These are phyloP conservation scores for Naganishia albida DNA, from an alignment of 1,284 basidiomycete genomes.

Conservation along the genomic window DNA sequence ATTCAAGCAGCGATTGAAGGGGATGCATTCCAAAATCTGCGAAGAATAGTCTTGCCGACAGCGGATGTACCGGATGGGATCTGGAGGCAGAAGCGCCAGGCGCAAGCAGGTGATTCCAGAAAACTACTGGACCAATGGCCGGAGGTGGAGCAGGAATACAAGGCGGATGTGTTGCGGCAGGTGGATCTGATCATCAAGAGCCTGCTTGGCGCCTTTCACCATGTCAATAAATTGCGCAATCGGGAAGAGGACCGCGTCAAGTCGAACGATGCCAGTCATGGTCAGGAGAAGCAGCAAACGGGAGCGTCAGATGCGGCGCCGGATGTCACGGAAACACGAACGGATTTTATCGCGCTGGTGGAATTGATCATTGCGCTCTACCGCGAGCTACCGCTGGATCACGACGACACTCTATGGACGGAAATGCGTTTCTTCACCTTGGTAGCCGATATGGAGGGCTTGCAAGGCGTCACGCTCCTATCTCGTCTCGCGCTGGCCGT, in stretches of 20 bases:
- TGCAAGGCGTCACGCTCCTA: slow-evolving; percentile 9
- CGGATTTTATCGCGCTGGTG: slow-evolving; percentile 31
- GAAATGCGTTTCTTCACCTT: slow-evolving; percentile 33
- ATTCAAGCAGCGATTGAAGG: slow-evolving; percentile 28
- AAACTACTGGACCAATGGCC: slow-evolving; percentile 24
- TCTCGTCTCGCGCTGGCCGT: slow-evolving; percentile 25
- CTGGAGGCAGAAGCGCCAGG: slow-evolving; percentile 23
- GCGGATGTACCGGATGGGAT: slow-evolving; percentile 18
- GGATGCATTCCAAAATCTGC: slow-evolving; percentile 29
- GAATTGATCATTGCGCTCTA: slow-evolving; percentile 33
- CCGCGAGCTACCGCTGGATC: slow-evolving; percentile 27
- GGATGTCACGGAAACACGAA: not conserved
- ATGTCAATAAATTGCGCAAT: slow-evolving; percentile 30
- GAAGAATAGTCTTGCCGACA: slow-evolving; percentile 25
- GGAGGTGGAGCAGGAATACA: slow-evolving; percentile 30
- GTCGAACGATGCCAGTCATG: slow-evolving; percentile 19
- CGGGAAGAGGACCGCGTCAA: slow-evolving; percentile 30
- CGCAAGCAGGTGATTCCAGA: slow-evolving; percentile 1
- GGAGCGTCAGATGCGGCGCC: not conserved
- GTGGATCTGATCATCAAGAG: slow-evolving; percentile 31
- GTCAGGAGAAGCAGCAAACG: not conserved
- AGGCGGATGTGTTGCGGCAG: slow-evolving; percentile 28
- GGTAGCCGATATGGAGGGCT: slow-evolving; percentile 26
- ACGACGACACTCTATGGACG: slow-evolving; percentile 32
- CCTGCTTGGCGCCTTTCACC: slow-evolving; percentile 27